phyloP scores from a whole-genome alignment of 2,329 filamentous ascomycete species.

The Exserohilum turcica region DNA sequence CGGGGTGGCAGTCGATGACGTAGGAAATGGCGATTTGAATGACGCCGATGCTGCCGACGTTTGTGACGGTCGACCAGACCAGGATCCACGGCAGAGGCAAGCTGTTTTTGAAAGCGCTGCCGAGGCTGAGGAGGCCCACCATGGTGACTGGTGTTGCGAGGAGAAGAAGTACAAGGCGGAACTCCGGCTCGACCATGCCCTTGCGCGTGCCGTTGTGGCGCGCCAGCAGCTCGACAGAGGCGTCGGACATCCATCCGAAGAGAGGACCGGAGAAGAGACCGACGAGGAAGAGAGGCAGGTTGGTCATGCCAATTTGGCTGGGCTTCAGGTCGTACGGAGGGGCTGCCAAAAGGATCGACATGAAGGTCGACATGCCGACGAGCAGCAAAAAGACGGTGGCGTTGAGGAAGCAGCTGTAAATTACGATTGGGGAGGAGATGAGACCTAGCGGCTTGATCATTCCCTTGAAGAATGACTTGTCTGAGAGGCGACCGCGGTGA shows the following conservation, averaged over 20 bases:
- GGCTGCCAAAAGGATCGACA: conserved; percentile 17
- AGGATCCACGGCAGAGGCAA: conserved; percentile 14
- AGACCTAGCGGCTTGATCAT: conserved; percentile 18
- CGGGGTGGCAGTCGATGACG: conserved; percentile 20
- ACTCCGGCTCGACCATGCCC: conserved; percentile 19
- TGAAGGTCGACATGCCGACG: conserved; percentile 14
- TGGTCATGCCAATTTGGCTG: conserved; percentile 19
- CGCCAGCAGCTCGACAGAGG: conserved; percentile 12
- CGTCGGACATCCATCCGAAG: conserved; percentile 20
- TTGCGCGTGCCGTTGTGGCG: conserved; percentile 17
- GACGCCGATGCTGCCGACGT: conserved; percentile 9
- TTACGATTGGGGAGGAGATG: conserved; percentile 14
- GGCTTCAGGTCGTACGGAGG: conserved; percentile 18
- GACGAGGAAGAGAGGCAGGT: conserved; percentile 15
- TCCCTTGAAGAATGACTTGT: conserved; percentile 19
- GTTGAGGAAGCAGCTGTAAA: conserved; percentile 22
- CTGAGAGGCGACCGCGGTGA: conserved; percentile 9
- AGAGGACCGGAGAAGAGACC: conserved; percentile 14
- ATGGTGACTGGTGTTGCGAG: conserved; percentile 14
- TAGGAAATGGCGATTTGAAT: conserved; percentile 15
- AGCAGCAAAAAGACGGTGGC: conserved; percentile 14
- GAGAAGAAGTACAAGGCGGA: conserved; percentile 18
- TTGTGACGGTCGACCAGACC: conserved; percentile 15
- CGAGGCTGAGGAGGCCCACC: conserved; percentile 14
- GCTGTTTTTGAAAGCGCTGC: conserved; percentile 8